Conservation (phyloP, 805 yeast genomes). For the Schwanniomyces yamadae region DNA sequence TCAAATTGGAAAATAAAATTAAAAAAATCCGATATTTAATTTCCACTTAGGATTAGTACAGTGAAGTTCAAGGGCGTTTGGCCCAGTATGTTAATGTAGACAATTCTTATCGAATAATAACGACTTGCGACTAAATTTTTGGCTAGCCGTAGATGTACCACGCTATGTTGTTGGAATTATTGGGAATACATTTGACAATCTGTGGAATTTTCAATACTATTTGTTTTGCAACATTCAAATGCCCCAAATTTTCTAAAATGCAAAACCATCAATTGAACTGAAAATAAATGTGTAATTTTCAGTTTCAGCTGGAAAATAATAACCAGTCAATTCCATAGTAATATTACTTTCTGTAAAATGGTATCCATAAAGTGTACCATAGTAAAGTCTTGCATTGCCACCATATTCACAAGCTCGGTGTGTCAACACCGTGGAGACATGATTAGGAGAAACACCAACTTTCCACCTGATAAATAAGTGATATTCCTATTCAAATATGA, state of each 20-base stretch:
- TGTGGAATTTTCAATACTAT: no score
- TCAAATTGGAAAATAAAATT: conserved; percentile 20
- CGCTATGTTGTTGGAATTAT: no score
- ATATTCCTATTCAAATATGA: no score
- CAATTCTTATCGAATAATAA: conserved; percentile 26
- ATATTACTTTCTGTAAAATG: conserved; percentile 14
- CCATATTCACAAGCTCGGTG: no score
- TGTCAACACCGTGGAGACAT: no score
- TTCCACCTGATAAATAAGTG: no score
- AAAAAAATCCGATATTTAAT: conserved; percentile 11
- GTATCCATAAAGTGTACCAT: conserved; percentile 3
- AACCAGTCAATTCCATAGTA: conserved; percentile 19
- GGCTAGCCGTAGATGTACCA: no score
- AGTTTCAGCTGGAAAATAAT: conserved; percentile 18
- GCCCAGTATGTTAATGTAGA: conserved; percentile 18
- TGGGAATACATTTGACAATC: no score
- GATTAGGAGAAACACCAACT: no score
- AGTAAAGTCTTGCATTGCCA: no score
- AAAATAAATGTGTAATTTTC: conserved; percentile 27
- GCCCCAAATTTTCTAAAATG: no score
- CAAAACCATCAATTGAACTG: conserved; percentile 29
- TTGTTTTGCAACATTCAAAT: no score
- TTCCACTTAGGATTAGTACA: conserved; percentile 18
- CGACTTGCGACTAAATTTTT: conserved; percentile 17
- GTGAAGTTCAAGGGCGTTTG: conserved; percentile 14